These are phyloP conservation scores for Chaetomium olivaceum DNA, from an alignment of 2,329 filamentous ascomycete species.

Conservation along the genomic window DNA sequence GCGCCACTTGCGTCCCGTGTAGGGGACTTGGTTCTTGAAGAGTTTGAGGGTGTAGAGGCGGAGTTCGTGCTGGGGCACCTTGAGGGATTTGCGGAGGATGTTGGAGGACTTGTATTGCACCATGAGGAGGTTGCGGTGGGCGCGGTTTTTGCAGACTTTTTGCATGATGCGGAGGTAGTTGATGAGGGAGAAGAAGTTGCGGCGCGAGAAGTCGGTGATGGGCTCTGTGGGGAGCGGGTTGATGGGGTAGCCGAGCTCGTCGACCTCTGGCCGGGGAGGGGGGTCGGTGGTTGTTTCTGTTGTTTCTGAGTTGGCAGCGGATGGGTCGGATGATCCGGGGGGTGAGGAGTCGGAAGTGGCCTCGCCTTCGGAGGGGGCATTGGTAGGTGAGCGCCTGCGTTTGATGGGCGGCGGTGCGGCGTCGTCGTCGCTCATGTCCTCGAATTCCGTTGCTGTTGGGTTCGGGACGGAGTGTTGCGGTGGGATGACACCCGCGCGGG, in stretches of 20 bases:
- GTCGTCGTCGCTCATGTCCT: slow-evolving; percentile 58
- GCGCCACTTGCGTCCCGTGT: slow-evolving; percentile 96
- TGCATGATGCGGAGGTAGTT: slow-evolving; percentile 96
- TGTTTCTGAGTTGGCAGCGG: background rate
- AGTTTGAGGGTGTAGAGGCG: slow-evolving; percentile 94
- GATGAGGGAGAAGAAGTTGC: slow-evolving; percentile 93
- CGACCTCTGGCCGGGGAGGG: slow-evolving; percentile 61
- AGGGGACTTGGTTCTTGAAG: slow-evolving; percentile 98
- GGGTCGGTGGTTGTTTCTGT: slow-evolving; percentile 3
- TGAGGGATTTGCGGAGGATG: slow-evolving; percentile 87
- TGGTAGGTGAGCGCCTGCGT: slow-evolving; percentile 50
- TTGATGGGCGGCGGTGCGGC: slow-evolving; percentile 82
- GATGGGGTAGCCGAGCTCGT: slow-evolving; percentile 83
- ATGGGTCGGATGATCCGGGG: background rate
- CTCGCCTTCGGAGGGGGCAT: slow-evolving; percentile 4
- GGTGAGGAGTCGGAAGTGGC: background rate
- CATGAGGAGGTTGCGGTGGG: slow-evolving; percentile 88
- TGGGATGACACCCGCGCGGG: slow-evolving; percentile 48
- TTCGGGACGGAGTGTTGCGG: slow-evolving; percentile 30
- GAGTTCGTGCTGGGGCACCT: slow-evolving; percentile 83
- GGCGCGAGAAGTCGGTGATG: slow-evolving; percentile 86
- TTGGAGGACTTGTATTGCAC: slow-evolving; percentile 95
- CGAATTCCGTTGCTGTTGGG: slow-evolving; percentile 37
- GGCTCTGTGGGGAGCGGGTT: slow-evolving; percentile 69
- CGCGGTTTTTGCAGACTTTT: slow-evolving; percentile 94